phyloP scores from a whole-genome alignment of 2,329 filamentous ascomycete species.

The Cladobotryum protrusum region DNA sequence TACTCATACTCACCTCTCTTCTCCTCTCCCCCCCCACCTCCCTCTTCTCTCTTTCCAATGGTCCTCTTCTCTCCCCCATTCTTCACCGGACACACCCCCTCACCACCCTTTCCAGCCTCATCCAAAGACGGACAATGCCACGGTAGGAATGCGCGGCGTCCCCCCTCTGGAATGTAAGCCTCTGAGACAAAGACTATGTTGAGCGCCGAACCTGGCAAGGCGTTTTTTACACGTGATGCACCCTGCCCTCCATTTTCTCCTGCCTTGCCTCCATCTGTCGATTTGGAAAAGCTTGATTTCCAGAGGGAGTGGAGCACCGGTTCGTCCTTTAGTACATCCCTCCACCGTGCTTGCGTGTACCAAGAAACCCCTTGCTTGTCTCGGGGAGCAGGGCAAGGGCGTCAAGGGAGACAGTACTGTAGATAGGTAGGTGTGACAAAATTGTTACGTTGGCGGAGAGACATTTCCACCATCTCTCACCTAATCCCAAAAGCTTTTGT shows the following conservation, averaged over 20 bases:
- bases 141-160: conserved; percentile 22
- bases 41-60: background rate
- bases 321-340: background rate
- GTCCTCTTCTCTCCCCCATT: background rate
- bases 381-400: conserved; percentile 5
- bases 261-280: background rate
- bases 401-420: conserved; percentile 7
- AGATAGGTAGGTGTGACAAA: conserved; percentile 13
- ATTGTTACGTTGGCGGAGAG: conserved; percentile 9
- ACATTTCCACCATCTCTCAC: conserved; percentile 4
- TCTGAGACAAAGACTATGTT: conserved; percentile 32
- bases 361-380: background rate
- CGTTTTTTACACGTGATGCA: conserved; percentile 21
- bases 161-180: conserved; percentile 27
- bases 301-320: background rate
- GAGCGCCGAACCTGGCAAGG: conserved; percentile 19
- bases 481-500: conserved; percentile 7
- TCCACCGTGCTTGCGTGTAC: too few relatives aligned
- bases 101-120: conserved; percentile 21
- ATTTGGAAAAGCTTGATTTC: background rate
- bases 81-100: background rate
- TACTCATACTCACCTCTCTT: background rate
- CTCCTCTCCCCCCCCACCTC: background rate
- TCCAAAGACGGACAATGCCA: conserved; percentile 30
- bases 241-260: conserved; percentile 3